Evolutionary conservation across 495 filamentous ascomycete species (phyloP).

Genomic region (Aspergillus cristatus): DNA sequence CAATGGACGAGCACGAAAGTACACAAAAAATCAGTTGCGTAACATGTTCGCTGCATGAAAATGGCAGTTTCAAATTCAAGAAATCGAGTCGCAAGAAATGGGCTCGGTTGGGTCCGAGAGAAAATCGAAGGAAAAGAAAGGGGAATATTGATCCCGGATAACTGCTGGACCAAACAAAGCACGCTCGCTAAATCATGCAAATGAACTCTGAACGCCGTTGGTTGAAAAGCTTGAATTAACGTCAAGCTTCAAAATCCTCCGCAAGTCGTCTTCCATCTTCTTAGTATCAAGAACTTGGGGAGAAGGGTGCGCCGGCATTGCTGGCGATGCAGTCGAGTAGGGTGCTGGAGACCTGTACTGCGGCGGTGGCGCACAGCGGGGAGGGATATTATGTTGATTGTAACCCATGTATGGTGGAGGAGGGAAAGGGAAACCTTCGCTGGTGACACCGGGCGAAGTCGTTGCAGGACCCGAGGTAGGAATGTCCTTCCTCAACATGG

Average conservation of each 20-base stretch:
- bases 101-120: constrained; percentile 1
- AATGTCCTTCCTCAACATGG: constrained; percentile 18
- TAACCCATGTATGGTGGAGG: constrained; percentile 5
- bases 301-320: constrained; percentile 15
- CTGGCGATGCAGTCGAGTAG: constrained; percentile 14
- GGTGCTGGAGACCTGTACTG: constrained; percentile 15
- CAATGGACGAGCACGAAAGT: constrained; percentile 1
- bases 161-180: no score
- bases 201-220: constrained; percentile 27
- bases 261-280: constrained; percentile 46
- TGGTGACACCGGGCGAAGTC: no score
- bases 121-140: constrained; percentile 2
- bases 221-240: constrained; percentile 19
- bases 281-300: constrained; percentile 28
- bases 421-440: no score
- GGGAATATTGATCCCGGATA: no score
- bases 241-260: constrained; percentile 44
- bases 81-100: no score
- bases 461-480: constrained; percentile 11
- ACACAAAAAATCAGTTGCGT: not conserved
- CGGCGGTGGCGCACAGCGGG: constrained; percentile 5
- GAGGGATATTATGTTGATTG: constrained; percentile 3
- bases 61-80: not conserved
- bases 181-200: constrained; percentile 15
- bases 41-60: constrained; percentile 1